A percentile compares a stretch with the other conserved stretches of the same genome.
Evolutionary conservation across 139 green algal species (phyloP).

Genomic region (Picochlorum sp.): DNA sequence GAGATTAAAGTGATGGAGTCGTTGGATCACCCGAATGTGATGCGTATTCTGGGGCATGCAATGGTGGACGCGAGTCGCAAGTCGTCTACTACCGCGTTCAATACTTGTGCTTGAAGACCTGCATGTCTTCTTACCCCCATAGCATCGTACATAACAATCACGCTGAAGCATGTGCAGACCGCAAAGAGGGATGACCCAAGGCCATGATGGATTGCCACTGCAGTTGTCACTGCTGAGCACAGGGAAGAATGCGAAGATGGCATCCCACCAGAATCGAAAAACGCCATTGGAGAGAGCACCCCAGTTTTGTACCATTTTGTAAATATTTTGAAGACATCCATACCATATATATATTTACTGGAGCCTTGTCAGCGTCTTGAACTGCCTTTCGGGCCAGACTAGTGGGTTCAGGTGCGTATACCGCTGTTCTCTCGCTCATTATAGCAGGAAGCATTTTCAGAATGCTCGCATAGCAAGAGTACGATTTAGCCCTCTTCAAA

Average conservation of each 20-base stretch:
- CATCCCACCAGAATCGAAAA: conserved; percentile 92
- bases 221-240: conserved; percentile 75
- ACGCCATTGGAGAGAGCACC: conserved; percentile 58
- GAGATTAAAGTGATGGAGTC: conserved; percentile 36
- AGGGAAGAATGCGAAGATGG: conserved; percentile 93
- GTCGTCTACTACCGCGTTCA: conserved; percentile 80
- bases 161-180: conserved; percentile 71
- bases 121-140: conserved; percentile 89
- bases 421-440: conserved; percentile 33
- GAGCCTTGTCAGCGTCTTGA: conserved; percentile 41
- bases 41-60: conserved; percentile 38
- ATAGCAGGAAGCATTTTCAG: conserved; percentile 11
- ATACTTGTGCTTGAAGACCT: conserved; percentile 79
- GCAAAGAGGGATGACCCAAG: conserved; percentile 78
- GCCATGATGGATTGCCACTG: conserved; percentile 74
- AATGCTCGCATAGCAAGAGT: neutral
- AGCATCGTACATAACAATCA: conserved; percentile 99
- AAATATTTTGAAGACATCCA: conserved; percentile 87
- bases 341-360: no score
- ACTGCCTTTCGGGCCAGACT: conserved; percentile 44
- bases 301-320: conserved; percentile 72
- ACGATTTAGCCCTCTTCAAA: neutral
- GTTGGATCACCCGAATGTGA: conserved; percentile 50
- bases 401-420: conserved; percentile 61
- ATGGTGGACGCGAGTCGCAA: conserved; percentile 22